Conservation (phyloP, 2,329 filamentous ascomycete genomes). For the Pseudomassariella vexata region DNA sequence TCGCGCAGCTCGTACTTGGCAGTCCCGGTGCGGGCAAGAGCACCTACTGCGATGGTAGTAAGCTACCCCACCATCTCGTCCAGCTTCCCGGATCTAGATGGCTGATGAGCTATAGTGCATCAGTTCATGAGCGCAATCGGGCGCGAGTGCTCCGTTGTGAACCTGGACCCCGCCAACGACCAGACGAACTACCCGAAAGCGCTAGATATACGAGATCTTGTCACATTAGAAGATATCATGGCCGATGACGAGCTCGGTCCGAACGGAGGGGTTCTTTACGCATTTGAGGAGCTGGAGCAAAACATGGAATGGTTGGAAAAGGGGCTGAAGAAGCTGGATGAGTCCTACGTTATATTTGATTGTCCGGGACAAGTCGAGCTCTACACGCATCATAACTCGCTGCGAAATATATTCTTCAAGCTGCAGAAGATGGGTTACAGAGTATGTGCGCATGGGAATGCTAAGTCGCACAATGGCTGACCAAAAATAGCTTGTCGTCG, state of each 20-base stretch:
- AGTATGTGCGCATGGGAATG: constrained; percentile 50
- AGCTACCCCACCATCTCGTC: constrained; percentile 22
- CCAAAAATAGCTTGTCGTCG: constrained; percentile 68
- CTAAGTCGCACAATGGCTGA: constrained; percentile 26
- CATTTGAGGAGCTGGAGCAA: constrained; percentile 88
- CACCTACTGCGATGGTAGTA: constrained; percentile 94
- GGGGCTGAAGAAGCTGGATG: constrained; percentile 70
- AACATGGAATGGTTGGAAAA: constrained; percentile 91
- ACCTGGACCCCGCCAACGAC: constrained; percentile 96
- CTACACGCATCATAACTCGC: constrained; percentile 88
- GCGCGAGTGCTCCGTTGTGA: constrained; percentile 89
- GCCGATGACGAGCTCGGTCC: constrained; percentile 82
- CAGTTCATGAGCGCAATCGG: constrained; percentile 97
- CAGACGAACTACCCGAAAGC: constrained; percentile 82
- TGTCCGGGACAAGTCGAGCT: constrained; percentile 96
- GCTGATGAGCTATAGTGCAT: constrained; percentile 70
- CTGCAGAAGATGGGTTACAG: constrained; percentile 89
- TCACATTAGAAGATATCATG: constrained; percentile 95
- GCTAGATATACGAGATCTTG: constrained; percentile 81
- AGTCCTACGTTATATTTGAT: constrained; percentile 93
- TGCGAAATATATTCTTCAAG: constrained; percentile 86
- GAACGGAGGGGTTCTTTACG: constrained; percentile 88
- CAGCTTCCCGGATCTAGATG: constrained; percentile 7
- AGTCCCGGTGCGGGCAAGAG: constrained; percentile 94
- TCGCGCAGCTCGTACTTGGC: constrained; percentile 80